A percentile compares a stretch with the other conserved stretches of the same genome.
Evolutionary conservation across 495 filamentous ascomycete genomes (phyloP).

Genomic region (Evansstolkia leycettana): DNA sequence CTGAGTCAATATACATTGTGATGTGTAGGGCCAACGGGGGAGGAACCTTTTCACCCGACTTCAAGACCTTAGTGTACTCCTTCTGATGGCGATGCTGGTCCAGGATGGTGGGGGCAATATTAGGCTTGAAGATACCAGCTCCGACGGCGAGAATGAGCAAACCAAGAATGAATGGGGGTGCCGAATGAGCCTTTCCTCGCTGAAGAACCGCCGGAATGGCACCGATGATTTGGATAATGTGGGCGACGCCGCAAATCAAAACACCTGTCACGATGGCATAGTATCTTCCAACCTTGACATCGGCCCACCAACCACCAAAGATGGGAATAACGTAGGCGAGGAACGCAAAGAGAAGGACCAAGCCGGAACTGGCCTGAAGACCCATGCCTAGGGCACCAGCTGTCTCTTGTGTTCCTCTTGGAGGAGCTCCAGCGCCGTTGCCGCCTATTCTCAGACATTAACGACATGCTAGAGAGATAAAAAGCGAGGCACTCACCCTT

Average conservation of each 20-base stretch:
- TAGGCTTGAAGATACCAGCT: constrained; percentile 29
- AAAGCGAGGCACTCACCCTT: constrained; percentile 10
- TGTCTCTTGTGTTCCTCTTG: constrained; percentile 37
- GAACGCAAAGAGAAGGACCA: constrained; percentile 48
- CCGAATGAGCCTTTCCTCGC: constrained; percentile 30
- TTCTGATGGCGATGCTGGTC: constrained; percentile 22
- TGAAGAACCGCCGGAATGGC: constrained; percentile 48
- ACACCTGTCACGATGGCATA: constrained; percentile 48
- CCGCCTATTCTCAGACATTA: constrained; percentile 22
- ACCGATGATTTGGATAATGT: constrained; percentile 50
- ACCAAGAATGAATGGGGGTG: constrained; percentile 45
- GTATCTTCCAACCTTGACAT: constrained; percentile 42
- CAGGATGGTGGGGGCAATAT: constrained; percentile 22
- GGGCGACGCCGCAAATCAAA: constrained; percentile 49
- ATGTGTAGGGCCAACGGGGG: no score
- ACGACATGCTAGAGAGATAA: not conserved
- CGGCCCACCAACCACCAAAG: constrained; percentile 45
- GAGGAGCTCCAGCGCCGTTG: constrained; percentile 50
- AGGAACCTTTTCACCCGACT: constrained; percentile 27
- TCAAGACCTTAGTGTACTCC: constrained; percentile 18
- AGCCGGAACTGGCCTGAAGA: constrained; percentile 42
- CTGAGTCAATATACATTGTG: no score
- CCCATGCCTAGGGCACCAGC: constrained; percentile 49
- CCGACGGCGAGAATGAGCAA: constrained; percentile 28
- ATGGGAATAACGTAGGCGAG: constrained; percentile 47